Evolutionary conservation across 805 yeast species (phyloP).

Genomic region (Priceomyces fermenticarens): DNA sequence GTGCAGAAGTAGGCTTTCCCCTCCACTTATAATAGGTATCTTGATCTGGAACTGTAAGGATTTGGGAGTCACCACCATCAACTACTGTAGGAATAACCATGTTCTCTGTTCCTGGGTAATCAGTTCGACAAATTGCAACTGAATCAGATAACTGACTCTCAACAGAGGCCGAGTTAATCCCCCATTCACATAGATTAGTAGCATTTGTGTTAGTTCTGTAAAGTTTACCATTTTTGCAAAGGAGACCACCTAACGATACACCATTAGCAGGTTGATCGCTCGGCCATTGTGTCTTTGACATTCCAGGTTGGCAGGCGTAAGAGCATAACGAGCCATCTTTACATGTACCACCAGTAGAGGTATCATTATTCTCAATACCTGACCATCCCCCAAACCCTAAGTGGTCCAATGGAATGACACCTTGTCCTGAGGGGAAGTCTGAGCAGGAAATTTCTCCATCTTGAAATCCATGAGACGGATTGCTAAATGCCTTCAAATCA

Average conservation of each 20-base stretch:
- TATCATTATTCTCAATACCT: constrained; percentile 61
- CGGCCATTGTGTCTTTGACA: constrained; percentile 99
- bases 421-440: constrained; percentile 75
- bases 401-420: constrained; percentile 61
- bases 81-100: constrained; percentile 94
- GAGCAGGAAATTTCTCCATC: constrained; percentile 73
- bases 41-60: constrained; percentile 78
- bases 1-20: constrained; percentile 84
- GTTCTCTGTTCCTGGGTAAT: constrained; percentile 98
- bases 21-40: constrained; percentile 77
- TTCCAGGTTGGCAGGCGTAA: constrained; percentile 97
- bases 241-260: constrained; percentile 90
- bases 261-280: constrained; percentile 81
- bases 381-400: constrained; percentile 76
- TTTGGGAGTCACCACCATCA: constrained; percentile 58
- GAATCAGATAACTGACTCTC: constrained; percentile 58
- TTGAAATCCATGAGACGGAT: constrained; percentile 59
- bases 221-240: constrained; percentile 79
- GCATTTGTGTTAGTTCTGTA: constrained; percentile 69
- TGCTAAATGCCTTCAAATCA: constrained; percentile 48
- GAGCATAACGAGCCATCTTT: constrained; percentile 92
- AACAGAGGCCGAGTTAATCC: constrained; percentile 65
- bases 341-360: constrained; percentile 68
- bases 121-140: constrained; percentile 95
- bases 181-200: constrained; percentile 85